phyloP scores from a whole-genome alignment of 495 filamentous ascomycete species.

The Hypoxylon rickii region DNA sequence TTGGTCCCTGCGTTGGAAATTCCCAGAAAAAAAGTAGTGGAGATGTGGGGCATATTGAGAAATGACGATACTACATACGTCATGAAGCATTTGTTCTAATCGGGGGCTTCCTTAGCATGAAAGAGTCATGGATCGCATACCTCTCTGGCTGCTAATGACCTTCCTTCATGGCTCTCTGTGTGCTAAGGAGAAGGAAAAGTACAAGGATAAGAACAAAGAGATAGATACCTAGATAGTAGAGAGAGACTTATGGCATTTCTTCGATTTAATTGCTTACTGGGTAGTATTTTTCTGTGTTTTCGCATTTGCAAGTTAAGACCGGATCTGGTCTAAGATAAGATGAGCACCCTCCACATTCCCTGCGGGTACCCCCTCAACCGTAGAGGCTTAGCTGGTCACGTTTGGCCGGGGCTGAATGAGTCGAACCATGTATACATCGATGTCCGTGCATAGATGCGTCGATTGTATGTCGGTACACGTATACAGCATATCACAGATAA shows the following conservation, averaged over 20 bases:
- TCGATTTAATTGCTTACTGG: no score
- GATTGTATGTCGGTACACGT: no score
- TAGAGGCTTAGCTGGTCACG: no score
- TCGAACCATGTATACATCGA: no score
- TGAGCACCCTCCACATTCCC: slow-evolving; percentile 7
- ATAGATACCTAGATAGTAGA: no score
- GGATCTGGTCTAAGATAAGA: slow-evolving; percentile 11
- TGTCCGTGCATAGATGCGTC: no score
- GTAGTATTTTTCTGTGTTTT: no score
- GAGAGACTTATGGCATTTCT: no score
- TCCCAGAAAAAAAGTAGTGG: slow-evolving; percentile 20
- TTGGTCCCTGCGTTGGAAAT: slow-evolving; percentile 21
- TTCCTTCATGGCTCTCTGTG: slow-evolving; percentile 9
- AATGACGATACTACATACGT: slow-evolving; percentile 35
- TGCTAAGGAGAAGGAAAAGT: not conserved
- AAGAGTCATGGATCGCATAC: slow-evolving; percentile 38
- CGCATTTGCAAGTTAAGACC: slow-evolving; percentile 8
- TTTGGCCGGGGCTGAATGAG: slow-evolving; percentile 15
- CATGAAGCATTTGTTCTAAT: slow-evolving; percentile 23
- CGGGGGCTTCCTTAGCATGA: slow-evolving; percentile 14
- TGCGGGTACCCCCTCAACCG: not conserved
- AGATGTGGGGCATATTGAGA: slow-evolving; percentile 26
- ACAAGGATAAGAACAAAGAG: not conserved
- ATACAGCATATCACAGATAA: no score
- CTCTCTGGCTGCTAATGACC: no score